phyloP scores from a whole-genome alignment of 2,329 filamentous ascomycete genomes.

The Paraconiothyrium sp. region DNA sequence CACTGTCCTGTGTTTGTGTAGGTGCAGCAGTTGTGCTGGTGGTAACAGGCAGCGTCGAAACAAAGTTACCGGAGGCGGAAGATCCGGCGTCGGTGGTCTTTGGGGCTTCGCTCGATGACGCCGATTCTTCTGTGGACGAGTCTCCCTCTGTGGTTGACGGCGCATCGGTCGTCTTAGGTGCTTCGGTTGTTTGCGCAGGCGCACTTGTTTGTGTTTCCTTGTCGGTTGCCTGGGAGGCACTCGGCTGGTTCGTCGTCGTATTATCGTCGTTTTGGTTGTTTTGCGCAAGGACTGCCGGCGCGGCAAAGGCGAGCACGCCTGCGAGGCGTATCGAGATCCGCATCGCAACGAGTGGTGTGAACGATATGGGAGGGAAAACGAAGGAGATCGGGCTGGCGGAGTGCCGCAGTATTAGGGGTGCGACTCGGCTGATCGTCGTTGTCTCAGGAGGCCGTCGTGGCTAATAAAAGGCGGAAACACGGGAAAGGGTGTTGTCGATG shows the following conservation, averaged over 20 bases:
- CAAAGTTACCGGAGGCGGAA: not conserved
- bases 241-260: constrained; percentile 33
- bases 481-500: constrained; percentile 25
- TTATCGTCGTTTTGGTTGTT: constrained; percentile 27
- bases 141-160: constrained; percentile 10
- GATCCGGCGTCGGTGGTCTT: constrained; percentile 25
- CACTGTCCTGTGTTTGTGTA: constrained; percentile 22
- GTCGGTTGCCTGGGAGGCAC: constrained; percentile 25
- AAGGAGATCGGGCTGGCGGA: constrained; percentile 21
- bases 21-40: constrained; percentile 24
- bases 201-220: constrained; percentile 20
- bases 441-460: constrained; percentile 25
- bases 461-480: constrained; percentile 22
- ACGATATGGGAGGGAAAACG: constrained; percentile 25
- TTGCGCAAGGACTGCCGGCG: constrained; percentile 46
- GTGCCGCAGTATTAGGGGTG: constrained; percentile 32
- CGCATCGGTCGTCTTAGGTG: constrained; percentile 17
- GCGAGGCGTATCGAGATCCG: constrained; percentile 42
- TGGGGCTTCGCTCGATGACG: constrained; percentile 18
- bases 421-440: constrained; percentile 30
- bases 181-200: constrained; percentile 30
- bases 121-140: constrained; percentile 20
- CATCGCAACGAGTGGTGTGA: constrained; percentile 32
- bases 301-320: constrained; percentile 41
- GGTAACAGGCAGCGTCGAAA: constrained; percentile 12